Evolutionary conservation across 768 basidiomycete species (phyloP).

Genomic region (Serendipita vermifera): DNA sequence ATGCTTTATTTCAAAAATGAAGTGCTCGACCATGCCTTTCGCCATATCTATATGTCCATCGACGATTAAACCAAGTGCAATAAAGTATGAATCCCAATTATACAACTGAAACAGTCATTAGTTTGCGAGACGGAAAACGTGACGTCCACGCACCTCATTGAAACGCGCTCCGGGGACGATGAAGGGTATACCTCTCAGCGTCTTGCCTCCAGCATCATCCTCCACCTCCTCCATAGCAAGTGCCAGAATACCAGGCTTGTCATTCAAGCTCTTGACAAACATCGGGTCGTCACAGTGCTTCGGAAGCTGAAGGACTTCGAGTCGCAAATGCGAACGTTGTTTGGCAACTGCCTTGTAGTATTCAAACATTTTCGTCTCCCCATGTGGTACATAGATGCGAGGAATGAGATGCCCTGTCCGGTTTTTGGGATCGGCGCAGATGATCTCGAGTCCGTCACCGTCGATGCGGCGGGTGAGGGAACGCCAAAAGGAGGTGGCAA

Average conservation of each 20-base stretch:
- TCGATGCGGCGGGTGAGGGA: constrained; percentile 93
- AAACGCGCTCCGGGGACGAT: constrained; percentile 92
- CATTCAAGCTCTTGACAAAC: constrained; percentile 87
- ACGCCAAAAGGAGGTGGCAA: constrained; percentile 96
- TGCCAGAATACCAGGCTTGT: constrained; percentile 86
- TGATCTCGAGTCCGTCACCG: constrained; percentile 92
- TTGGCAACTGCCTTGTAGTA: constrained; percentile 86
- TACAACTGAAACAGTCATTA: constrained; percentile 43
- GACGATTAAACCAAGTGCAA: constrained; percentile 80
- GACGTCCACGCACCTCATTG: constrained; percentile 56
- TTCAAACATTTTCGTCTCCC: constrained; percentile 86
- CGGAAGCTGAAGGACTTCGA: constrained; percentile 87
- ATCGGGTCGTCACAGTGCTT: constrained; percentile 70
- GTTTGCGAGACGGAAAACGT: background rate
- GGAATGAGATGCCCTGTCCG: constrained; percentile 81
- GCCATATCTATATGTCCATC: constrained; percentile 92
- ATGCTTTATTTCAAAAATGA: constrained; percentile 97
- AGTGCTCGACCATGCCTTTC: constrained; percentile 97
- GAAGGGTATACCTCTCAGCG: constrained; percentile 88
- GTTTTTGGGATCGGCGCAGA: constrained; percentile 97
- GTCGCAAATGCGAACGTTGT: constrained; percentile 86
- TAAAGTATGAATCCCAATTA: constrained; percentile 95
- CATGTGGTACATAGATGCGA: constrained; percentile 88
- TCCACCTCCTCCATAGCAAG: constrained; percentile 90
- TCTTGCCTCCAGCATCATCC: constrained; percentile 63